Base-by-base conservation (phyloP, 2,329 filamentous ascomycete species). In the Fusarium staphyleae region DNA sequence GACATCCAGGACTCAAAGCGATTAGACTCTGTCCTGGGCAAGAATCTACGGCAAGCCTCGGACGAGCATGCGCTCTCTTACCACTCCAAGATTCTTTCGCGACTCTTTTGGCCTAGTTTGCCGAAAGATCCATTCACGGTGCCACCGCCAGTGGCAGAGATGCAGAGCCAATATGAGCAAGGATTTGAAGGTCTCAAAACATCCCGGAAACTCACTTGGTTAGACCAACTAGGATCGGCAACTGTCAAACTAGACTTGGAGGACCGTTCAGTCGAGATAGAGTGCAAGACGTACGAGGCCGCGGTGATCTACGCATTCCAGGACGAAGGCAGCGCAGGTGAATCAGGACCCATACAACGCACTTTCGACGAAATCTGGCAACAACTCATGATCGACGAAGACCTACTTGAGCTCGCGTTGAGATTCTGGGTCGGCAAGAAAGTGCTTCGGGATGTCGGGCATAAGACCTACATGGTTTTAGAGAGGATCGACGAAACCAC, bases 101-200 rank as follows among this genome's bases (percentile, higher is more conserved):
- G 92, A 16, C 86, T 96, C 57, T 99, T 96, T 78, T 99, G 95
- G 95, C 95, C 95, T 0, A 83, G 87, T 9, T 78, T 96, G 16
- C 84, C 89, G 42, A 83, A 87, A 55, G 88, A 91, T 50, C 78
- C 79, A 3, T 92, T 92, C 69, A 70, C 76, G 16, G 77, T 92
- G 3, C 90, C 90, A 1, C 54, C 72, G 0, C 76, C 79, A 2
- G 82, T 91, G 36, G 69, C 72, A 2, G 73, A 80, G 4, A 76
- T 90, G 24, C 90, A 96, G 70, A 75, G 82, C 42, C 80, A 77
- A 40, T 98, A 96, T 71, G 87, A 88, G 50, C 72, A 79, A 5
- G 87, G 87, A 12, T 98, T 96, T 68, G 87, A 93, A 67, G 78
- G 81, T 5, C 84, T 95, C 63, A 97, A 97, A 70, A 82, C 88